Base-by-base conservation (phyloP, 2,329 filamentous ascomycete species). In the Aspergillus niger region DNA sequence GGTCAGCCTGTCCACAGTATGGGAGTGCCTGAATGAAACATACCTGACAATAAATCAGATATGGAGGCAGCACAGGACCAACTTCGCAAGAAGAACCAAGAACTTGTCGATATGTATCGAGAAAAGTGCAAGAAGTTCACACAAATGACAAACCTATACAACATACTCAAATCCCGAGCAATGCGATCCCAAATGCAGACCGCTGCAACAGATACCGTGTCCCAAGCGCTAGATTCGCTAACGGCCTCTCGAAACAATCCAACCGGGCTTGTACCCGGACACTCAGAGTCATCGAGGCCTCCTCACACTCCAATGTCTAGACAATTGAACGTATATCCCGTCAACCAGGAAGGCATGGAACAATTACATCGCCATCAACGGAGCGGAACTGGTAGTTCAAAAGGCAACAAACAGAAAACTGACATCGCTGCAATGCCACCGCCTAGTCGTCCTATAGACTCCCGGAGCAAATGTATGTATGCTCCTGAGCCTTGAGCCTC, bases 81-180 rank as follows among this genome's bases (percentile, higher is more conserved):
- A 8, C 77, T 94, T 10, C 81, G 86, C 55, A 83, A 84, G 52
- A 92, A 91, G 74, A 91, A 92, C 63, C 84, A 91, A 17, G 89
- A 94, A 38, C 78, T 96, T 1, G 79, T 82, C 4, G 82, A 86
- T 22, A 82, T 86, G 3, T 88, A 87, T 67, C 85, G 84, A 58
- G 89, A 92, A 22, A 95, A 94, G 72, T 86, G 80, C 65, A 87
- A 85, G 50, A 89, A 88, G 60, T 82, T 91, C 3, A 76, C 87
- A 5, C 88, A 91, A 62, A 84, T 86, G 2, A 90, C 92, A 53
- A 83, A 83, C 62, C 75, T 84, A 22, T 88, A 87, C 67, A 81
- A 84, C 49, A 69, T 80, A 11, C 74, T 87, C 43, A 88, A 87
- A 68, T 78, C 80, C 28, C 81, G 83, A 60, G 80, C 84, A 10